phyloP scores from a whole-genome alignment of 495 filamentous ascomycete species.

The Xylaria telfairii region DNA sequence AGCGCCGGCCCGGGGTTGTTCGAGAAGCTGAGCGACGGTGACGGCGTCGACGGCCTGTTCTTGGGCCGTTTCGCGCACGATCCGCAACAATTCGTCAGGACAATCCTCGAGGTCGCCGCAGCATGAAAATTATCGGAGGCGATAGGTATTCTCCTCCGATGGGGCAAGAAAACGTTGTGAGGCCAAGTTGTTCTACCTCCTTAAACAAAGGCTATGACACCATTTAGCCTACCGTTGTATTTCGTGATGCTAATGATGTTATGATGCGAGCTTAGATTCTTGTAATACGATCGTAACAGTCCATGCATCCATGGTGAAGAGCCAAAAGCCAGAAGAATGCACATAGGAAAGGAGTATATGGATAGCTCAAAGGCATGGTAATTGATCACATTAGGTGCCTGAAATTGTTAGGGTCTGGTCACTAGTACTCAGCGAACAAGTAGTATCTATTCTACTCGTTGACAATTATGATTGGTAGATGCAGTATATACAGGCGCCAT shows the following conservation, averaged over 20 bases:
- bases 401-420: not conserved
- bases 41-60: conserved; percentile 78
- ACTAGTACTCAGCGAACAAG: not conserved
- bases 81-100: conserved; percentile 66
- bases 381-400: not conserved
- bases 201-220: not conserved
- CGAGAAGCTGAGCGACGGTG: conserved; percentile 62
- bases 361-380: not conserved
- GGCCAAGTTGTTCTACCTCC: not conserved
- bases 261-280: not conserved
- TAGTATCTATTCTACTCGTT: conserved; percentile 1
- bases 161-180: not conserved
- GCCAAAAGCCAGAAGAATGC: not conserved
- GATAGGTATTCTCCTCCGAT: not conserved
- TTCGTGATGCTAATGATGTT: not conserved
- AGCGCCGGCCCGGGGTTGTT: conserved; percentile 81
- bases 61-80: conserved; percentile 83
- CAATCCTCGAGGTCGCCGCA: conserved; percentile 69
- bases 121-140: not conserved
- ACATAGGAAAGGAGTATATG: not conserved
- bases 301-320: not conserved
- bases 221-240: not conserved
- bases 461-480: conserved; percentile 1
- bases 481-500: conserved; percentile 16
- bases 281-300: not conserved